These are phyloP conservation scores for Fusarium sp. DNA, from an alignment of 2,329 filamentous ascomycete genomes.

Conservation along the genomic window DNA sequence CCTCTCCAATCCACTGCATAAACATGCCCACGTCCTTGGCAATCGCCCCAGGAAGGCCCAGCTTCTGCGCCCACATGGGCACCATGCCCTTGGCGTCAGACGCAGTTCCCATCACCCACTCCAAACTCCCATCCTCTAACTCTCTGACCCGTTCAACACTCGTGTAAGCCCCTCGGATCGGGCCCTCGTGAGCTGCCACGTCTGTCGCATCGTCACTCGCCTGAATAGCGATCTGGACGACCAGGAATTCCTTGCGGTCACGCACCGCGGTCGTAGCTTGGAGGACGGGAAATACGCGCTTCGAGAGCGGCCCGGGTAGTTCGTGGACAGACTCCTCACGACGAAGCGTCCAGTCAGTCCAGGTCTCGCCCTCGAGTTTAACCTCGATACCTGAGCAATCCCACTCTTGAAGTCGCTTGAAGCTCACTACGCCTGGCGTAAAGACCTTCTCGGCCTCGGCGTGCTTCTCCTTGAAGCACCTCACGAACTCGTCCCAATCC, in stretches of 20 bases:
- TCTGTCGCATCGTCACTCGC: conserved; percentile 50
- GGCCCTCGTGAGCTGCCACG: conserved; percentile 54
- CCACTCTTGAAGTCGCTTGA: conserved; percentile 57
- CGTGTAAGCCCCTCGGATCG: conserved; percentile 70
- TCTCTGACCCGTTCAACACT: conserved; percentile 71
- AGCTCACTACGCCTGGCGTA: conserved; percentile 52
- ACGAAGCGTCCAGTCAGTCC: conserved; percentile 60
- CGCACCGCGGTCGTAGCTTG: conserved; percentile 64
- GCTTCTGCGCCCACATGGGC: conserved; percentile 73
- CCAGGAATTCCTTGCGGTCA: conserved; percentile 61
- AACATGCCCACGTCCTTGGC: conserved; percentile 79
- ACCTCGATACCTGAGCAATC: conserved; percentile 56
- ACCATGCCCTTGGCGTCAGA: conserved; percentile 75
- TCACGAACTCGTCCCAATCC: conserved; percentile 71
- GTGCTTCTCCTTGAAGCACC: conserved; percentile 64
- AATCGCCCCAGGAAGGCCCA: conserved; percentile 70
- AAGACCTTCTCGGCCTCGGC: conserved; percentile 55
- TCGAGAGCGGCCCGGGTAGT: conserved; percentile 68
- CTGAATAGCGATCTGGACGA: conserved; percentile 66
- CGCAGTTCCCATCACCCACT: conserved; percentile 83
- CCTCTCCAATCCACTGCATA: conserved; percentile 67
- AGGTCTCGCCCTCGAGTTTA: conserved; percentile 53
- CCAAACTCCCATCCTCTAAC: conserved; percentile 58
- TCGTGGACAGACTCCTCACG: conserved; percentile 75
- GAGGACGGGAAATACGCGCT: conserved; percentile 74